These are phyloP conservation scores for Aspergillus ochraceoroseus DNA, from an alignment of 2,329 filamentous ascomycete genomes.

Conservation along the genomic window DNA sequence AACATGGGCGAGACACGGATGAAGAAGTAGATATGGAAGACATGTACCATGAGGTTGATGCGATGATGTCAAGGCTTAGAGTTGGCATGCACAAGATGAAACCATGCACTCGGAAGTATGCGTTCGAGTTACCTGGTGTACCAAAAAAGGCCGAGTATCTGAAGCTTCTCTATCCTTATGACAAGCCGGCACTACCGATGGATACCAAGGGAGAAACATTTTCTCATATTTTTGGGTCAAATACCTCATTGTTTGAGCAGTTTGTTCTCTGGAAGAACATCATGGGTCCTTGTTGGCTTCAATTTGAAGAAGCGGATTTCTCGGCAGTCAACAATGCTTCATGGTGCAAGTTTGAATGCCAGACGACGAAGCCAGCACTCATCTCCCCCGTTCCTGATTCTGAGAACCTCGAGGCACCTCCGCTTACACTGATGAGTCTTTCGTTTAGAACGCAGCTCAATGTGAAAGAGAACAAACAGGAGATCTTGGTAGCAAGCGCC, in stretches of 20 bases:
- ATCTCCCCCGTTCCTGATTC: conserved; percentile 69
- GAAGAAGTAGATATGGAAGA: conserved; percentile 82
- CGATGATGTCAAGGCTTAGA: conserved; percentile 78
- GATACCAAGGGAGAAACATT: conserved; percentile 78
- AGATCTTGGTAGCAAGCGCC: conserved; percentile 85
- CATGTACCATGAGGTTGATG: conserved; percentile 84
- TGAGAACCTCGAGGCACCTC: conserved; percentile 76
- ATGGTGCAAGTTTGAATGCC: conserved; percentile 92
- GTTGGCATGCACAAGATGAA: conserved; percentile 94
- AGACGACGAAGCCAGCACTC: conserved; percentile 70
- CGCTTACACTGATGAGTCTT: conserved; percentile 92
- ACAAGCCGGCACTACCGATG: conserved; percentile 68
- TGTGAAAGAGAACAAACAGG: conserved; percentile 88
- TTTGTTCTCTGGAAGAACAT: conserved; percentile 99
- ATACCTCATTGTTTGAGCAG: conserved; percentile 92
- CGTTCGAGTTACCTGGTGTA: conserved; percentile 82
- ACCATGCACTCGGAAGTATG: conserved; percentile 81
- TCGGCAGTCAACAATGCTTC: conserved; percentile 82
- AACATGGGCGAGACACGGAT: conserved; percentile 61
- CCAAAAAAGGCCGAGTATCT: conserved; percentile 88
- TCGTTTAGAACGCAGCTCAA: conserved; percentile 85
- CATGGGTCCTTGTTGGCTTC: conserved; percentile 98
- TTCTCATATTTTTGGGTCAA: conserved; percentile 88
- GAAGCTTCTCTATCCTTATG: conserved; percentile 93
- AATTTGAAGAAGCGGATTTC: conserved; percentile 81